These are phyloP conservation scores for Colletotrichum australisinense DNA, from an alignment of 2,329 filamentous ascomycete species.

Conservation along the genomic window DNA sequence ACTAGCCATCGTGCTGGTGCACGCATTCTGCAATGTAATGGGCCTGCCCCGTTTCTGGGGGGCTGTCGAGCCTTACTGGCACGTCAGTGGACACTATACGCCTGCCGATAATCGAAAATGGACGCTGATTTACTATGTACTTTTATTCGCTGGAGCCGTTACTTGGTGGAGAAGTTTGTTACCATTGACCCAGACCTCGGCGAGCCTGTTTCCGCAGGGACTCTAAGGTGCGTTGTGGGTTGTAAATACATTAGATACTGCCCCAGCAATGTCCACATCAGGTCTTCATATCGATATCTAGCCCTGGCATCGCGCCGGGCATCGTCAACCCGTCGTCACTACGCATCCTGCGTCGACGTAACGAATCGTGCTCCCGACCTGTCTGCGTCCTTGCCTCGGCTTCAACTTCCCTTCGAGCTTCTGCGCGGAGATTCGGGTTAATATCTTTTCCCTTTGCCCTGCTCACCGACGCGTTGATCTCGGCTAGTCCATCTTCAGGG, in stretches of 20 bases:
- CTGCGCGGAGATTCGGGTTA: conserved; percentile 61
- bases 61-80: conserved; percentile 68
- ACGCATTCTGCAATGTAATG: conserved; percentile 93
- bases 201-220: conserved; percentile 53
- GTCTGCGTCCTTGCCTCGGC: conserved; percentile 53
- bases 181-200: conserved; percentile 73
- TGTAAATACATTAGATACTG: not conserved
- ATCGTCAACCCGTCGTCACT: conserved; percentile 55
- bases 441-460: conserved; percentile 66
- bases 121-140: conserved; percentile 82
- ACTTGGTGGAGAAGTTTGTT: conserved; percentile 80
- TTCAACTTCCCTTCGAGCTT: conserved; percentile 59
- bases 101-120: conserved; percentile 54
- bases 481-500: conserved; percentile 68
- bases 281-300: conserved; percentile 44
- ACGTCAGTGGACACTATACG: conserved; percentile 32
- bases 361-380: conserved; percentile 49
- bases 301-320: conserved; percentile 58
- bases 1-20: conserved; percentile 78
- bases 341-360: conserved; percentile 53
- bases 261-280: conserved; percentile 3
- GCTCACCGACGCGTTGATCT: conserved; percentile 59
- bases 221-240: conserved; percentile 1
- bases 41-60: conserved; percentile 91
- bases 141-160: conserved; percentile 78